Base-by-base conservation (phyloP, 2,329 filamentous ascomycete species). In the Fusarium bulbicola region DNA sequence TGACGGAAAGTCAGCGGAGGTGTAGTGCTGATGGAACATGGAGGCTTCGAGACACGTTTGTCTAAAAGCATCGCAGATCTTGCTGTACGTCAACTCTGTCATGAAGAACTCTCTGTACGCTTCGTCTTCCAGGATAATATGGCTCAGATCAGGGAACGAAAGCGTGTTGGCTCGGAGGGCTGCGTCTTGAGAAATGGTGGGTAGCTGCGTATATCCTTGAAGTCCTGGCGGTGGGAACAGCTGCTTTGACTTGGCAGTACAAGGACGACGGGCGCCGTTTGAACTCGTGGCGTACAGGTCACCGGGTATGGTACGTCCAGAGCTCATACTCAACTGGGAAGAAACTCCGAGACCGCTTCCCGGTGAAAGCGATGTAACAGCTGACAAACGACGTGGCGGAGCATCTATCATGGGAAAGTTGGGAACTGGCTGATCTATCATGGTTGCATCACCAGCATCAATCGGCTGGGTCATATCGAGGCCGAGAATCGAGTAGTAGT, bases 1-100 rank as follows among this genome's bases (percentile, higher is more conserved):
- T 20, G 70, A 62, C 8, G 79, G 80, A 47, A 81, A 81, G 18
- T 74, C 47, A 5, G 37, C 10, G 7, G 59, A 57, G 5, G n/a
- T 7, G 24, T 40, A 37, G 39, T 66, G 6, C 42, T 68, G 7
- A 37, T 56, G 15, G 12, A 70, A 73, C 5, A 59, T 59, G 15
- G 42, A 21, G 2, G 54, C 37, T 9, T 72, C 61, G 6, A 74
- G 28, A 26, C 73, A 76, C 0, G 66, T 37, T 14, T 39, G 43
- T 3, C 8, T 39, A 12, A 76, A 76, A 4, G 54, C 47, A 1
- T 63, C 50, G 8, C 45, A 30, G 5, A 75, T 73, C 7, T 49
- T 49, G 5, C 42, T 53, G 30, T 73, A 73, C 2, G 64, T 72
- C 5, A 40, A 32, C n/a, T 63, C 30, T 15, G 54, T 58, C 5